These are phyloP conservation scores for Aspergillus caelatus DNA, from an alignment of 2,329 filamentous ascomycete species.

Conservation along the genomic window DNA sequence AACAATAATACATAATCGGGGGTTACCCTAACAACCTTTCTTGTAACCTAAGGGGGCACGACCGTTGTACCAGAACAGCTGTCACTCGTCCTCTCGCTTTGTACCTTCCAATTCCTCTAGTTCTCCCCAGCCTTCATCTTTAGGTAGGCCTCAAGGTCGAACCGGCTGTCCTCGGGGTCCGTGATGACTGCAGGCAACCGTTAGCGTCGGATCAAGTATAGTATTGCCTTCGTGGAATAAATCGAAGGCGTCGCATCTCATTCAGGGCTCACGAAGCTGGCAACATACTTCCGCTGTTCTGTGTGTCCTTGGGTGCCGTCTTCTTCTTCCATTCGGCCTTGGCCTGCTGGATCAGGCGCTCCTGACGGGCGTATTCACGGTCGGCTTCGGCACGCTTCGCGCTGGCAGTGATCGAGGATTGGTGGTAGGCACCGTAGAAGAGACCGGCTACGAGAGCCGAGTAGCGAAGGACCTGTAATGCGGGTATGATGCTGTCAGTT, in stretches of 20 bases:
- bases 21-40: constrained; percentile 33
- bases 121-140: constrained; percentile 60
- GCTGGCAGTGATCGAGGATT: constrained; percentile 73
- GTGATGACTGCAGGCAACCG: constrained; percentile 59
- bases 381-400: constrained; percentile 72
- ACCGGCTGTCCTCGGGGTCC: constrained; percentile 83
- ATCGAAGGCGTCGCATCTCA: constrained; percentile 1
- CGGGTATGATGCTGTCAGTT: constrained; percentile 16
- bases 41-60: constrained; percentile 40
- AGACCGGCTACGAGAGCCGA: constrained; percentile 88
- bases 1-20: constrained; percentile 48
- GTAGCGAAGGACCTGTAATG: constrained; percentile 86
- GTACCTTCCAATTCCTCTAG: constrained; percentile 29
- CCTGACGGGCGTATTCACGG: constrained; percentile 87
- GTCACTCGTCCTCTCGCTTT: constrained; percentile 35
- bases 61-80: constrained; percentile 32
- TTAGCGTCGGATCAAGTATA: constrained; percentile 24
- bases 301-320: constrained; percentile 56
- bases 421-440: constrained; percentile 95
- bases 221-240: constrained; percentile 15
- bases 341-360: constrained; percentile 87
- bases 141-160: constrained; percentile 88
- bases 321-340: constrained; percentile 89
- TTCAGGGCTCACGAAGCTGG: not conserved
- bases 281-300: constrained; percentile 40